Conservation (phyloP, 306 rosid genomes). For the Crotalaria pallida region DNA sequence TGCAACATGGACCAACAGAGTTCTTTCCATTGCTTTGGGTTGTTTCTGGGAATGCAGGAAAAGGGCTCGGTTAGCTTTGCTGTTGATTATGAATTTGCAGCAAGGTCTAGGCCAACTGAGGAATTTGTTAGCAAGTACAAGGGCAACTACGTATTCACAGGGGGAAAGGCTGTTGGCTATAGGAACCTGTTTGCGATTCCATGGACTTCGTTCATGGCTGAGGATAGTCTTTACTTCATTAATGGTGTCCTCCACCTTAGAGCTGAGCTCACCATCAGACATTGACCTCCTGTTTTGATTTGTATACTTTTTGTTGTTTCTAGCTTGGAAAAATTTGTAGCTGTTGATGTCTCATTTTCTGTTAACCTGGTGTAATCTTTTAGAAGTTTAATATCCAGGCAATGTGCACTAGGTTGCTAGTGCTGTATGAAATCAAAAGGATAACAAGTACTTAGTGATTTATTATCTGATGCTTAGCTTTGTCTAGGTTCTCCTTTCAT, state of each 20-base stretch:
- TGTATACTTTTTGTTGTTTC: conserved; percentile 14
- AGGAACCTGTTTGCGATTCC: conserved; percentile 81
- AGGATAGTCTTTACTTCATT: conserved; percentile 78
- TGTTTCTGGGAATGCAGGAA: conserved; percentile 97
- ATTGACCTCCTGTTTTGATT: conserved; percentile 25
- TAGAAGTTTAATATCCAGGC: conserved; percentile 17
- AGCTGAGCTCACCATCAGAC: conserved; percentile 90
- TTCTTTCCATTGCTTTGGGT: conserved; percentile 92
- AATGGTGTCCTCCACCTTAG: conserved; percentile 90
- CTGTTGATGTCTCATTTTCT: background rate
- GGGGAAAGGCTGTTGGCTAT: conserved; percentile 97
- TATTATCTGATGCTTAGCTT: background rate
- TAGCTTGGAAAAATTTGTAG: conserved; percentile 13
- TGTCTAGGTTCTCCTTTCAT: background rate
- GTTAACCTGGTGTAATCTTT: background rate
- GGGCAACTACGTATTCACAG: conserved; percentile 92
- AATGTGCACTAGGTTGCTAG: background rate
- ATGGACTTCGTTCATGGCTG: conserved; percentile 82
- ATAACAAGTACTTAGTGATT: background rate
- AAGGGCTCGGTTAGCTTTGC: conserved; percentile 90
- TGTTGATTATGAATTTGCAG: conserved; percentile 93
- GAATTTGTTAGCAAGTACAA: conserved; percentile 91
- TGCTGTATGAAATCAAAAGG: conserved; percentile 13
- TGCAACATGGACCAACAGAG: conserved; percentile 99
- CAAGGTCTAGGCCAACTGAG: conserved; percentile 70